phyloP scores from a whole-genome alignment of 1,284 basidiomycete species.

The Microbotryum silenes-acaulis region DNA sequence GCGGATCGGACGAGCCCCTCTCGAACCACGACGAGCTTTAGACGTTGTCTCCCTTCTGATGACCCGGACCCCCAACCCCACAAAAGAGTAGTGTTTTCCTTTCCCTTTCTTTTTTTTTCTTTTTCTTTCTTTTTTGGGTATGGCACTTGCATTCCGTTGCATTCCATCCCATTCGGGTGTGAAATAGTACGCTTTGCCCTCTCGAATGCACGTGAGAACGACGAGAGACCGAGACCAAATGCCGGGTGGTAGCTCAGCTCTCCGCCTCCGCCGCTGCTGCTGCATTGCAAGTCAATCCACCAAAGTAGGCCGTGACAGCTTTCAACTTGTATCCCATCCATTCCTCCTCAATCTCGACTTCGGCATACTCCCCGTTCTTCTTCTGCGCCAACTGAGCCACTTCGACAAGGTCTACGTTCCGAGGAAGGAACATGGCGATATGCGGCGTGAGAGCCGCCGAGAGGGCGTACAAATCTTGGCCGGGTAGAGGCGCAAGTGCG shows the following conservation, averaged over 20 bases:
- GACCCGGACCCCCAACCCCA: no score
- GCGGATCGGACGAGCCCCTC: constrained; percentile 14
- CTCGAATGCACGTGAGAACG: no score
- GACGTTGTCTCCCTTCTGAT: background rate
- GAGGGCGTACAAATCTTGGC: constrained; percentile 67
- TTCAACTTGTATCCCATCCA: constrained; percentile 82
- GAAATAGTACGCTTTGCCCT: no score
- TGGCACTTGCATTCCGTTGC: no score
- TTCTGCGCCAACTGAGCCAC: constrained; percentile 50
- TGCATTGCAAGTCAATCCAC: constrained; percentile 26
- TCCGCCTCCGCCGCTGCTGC: no score
- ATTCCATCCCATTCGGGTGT: no score
- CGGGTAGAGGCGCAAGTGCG: constrained; percentile 69
- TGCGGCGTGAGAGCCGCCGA: constrained; percentile 63
- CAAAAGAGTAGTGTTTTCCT: no score
- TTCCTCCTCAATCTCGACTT: constrained; percentile 75
- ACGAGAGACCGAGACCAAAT: no score
- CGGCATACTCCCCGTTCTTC: constrained; percentile 42
- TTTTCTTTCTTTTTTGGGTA: no score
- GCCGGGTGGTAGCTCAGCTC: background rate
- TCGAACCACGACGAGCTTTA: constrained; percentile 23
- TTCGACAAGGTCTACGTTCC: constrained; percentile 69
- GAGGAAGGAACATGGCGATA: constrained; percentile 81
- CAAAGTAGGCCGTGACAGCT: constrained; percentile 49
- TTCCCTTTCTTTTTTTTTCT: no score